Percentiles rank a stretch among this genome's conserved stretches.
phyloP scores from a whole-genome alignment of 1,284 basidiomycete species.

The Pyrrhoderma noxium region DNA sequence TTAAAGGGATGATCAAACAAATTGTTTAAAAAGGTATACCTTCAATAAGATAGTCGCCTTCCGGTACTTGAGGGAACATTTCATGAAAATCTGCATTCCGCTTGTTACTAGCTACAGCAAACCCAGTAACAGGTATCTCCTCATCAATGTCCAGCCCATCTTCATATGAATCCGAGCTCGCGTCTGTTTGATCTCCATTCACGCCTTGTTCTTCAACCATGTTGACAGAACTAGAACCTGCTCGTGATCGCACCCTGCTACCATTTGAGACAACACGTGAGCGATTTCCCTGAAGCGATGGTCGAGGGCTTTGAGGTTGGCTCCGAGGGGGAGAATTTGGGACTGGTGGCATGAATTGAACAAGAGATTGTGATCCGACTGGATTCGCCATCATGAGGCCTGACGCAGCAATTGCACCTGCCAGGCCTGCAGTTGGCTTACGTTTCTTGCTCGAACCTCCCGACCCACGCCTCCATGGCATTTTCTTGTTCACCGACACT shows the following conservation, averaged over 20 bases:
- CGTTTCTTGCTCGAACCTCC: slow-evolving; percentile 26
- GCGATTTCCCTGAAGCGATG: slow-evolving; percentile 1
- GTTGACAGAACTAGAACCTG: slow-evolving; percentile 12
- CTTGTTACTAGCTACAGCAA: slow-evolving; percentile 94
- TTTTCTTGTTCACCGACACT: slow-evolving; percentile 30
- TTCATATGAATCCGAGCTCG: slow-evolving; percentile 26
- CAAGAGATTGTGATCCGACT: slow-evolving; percentile 37
- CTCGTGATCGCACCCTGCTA: slow-evolving; percentile 21
- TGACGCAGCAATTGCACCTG: slow-evolving; percentile 58
- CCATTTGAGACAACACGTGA: slow-evolving; percentile 15
- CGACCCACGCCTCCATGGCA: slow-evolving; percentile 29
- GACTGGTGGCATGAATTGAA: slow-evolving; percentile 24
- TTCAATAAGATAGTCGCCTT: slow-evolving; percentile 97
- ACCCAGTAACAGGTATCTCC: slow-evolving; percentile 80
- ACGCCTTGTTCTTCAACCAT: slow-evolving; percentile 6
- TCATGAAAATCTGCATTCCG: slow-evolving; percentile 95
- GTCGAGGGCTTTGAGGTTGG: slow-evolving; percentile 8
- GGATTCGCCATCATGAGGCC: slow-evolving; percentile 61
- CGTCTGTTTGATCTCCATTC: slow-evolving; percentile 19
- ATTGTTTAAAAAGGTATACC: slow-evolving; percentile 42
- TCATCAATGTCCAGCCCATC: slow-evolving; percentile 48
- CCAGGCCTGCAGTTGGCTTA: slow-evolving; percentile 44
- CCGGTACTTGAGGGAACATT: slow-evolving; percentile 81
- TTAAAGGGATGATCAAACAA: slow-evolving; percentile 8
- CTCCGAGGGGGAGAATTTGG: slow-evolving; percentile 6